These are phyloP conservation scores for Terana coerulea DNA, from an alignment of 768 basidiomycete genomes.

Conservation along the genomic window DNA sequence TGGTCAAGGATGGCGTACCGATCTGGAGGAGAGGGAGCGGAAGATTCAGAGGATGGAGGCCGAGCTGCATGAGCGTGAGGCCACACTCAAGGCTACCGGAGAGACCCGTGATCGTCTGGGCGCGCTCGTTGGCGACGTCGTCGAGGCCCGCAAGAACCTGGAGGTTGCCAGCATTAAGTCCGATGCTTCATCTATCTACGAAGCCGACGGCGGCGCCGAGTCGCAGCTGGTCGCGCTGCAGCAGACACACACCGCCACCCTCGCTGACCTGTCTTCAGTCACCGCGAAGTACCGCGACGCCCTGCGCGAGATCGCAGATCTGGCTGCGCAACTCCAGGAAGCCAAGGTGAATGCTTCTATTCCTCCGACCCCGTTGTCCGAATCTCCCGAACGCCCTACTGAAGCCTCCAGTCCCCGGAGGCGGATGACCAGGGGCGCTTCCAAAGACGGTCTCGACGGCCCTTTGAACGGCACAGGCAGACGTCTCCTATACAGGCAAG, in stretches of 20 bases:
- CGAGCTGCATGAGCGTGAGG: slow-evolving; percentile 76
- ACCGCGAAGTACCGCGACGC: slow-evolving; percentile 85
- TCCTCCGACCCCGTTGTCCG: slow-evolving; percentile 26
- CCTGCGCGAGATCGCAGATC: slow-evolving; percentile 87
- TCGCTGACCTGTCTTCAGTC: slow-evolving; percentile 74
- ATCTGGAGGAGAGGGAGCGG: slow-evolving; percentile 80
- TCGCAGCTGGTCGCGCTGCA: slow-evolving; percentile 72
- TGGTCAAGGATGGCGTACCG: slow-evolving; percentile 76
- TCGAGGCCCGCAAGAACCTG: slow-evolving; percentile 62
- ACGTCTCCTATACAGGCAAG: slow-evolving; percentile 84
- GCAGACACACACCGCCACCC: slow-evolving; percentile 75
- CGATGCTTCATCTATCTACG: slow-evolving; percentile 19
- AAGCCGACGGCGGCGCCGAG: slow-evolving; percentile 42
- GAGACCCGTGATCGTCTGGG: slow-evolving; percentile 66
- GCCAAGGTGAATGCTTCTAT: slow-evolving; percentile 60
- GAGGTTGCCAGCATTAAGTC: slow-evolving; percentile 39
- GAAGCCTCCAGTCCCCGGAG: slow-evolving; percentile 49
- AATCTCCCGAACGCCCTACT: slow-evolving; percentile 39
- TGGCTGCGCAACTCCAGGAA: slow-evolving; percentile 88
- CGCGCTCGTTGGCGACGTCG: slow-evolving; percentile 65
- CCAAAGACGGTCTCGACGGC: slow-evolving; percentile 46
- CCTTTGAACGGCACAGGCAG: slow-evolving; percentile 49
- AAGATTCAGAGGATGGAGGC: slow-evolving; percentile 73
- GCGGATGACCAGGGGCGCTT: slow-evolving; percentile 47
- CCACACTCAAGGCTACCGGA: slow-evolving; percentile 61